Percentiles rank a stretch among this genome's conserved stretches.
Conservation (phyloP, 2,329 filamentous ascomycete genomes). For the Nigrospora sphaerica region DNA sequence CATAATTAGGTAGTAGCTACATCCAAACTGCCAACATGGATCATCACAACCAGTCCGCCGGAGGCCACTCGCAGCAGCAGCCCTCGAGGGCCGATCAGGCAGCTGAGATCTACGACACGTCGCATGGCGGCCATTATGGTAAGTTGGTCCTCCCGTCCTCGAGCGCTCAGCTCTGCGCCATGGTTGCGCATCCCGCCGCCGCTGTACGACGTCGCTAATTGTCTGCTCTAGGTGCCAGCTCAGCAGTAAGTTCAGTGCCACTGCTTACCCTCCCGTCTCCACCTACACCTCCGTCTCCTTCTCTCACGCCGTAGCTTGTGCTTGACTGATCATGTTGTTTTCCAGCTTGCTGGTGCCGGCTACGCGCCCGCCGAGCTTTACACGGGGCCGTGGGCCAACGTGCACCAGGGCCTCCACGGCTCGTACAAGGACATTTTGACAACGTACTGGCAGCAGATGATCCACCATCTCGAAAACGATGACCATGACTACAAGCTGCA, state of each 20-base stretch:
- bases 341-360: conserved; percentile 76
- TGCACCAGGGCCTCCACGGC: conserved; percentile 89
- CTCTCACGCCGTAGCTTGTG: conserved; percentile 8
- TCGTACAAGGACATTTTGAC: conserved; percentile 96
- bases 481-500: conserved; percentile 98
- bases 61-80: conserved; percentile 1
- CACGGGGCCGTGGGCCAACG: conserved; percentile 92
- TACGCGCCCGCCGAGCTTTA: conserved; percentile 92
- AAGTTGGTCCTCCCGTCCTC: conserved; percentile 22
- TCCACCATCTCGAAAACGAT: conserved; percentile 89
- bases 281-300: conserved; percentile 1
- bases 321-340: conserved; percentile 11
- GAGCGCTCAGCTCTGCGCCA: not conserved
- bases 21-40: not conserved
- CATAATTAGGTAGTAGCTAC: no score
- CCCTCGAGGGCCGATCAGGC: conserved; percentile 6
- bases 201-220: conserved; percentile 23
- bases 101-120: conserved; percentile 55
- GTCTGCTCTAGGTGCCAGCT: conserved; percentile 37
- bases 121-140: conserved; percentile 74
- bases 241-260: conserved; percentile 29
- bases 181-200: conserved; percentile 14
- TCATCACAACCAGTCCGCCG: conserved; percentile 1
- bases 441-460: conserved; percentile 98
- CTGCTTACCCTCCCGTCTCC: conserved; percentile 5